These are phyloP conservation scores for Globisporangium cylindrosporum DNA, from an alignment of 352 stramenopile genomes.

Conservation along the genomic window DNA sequence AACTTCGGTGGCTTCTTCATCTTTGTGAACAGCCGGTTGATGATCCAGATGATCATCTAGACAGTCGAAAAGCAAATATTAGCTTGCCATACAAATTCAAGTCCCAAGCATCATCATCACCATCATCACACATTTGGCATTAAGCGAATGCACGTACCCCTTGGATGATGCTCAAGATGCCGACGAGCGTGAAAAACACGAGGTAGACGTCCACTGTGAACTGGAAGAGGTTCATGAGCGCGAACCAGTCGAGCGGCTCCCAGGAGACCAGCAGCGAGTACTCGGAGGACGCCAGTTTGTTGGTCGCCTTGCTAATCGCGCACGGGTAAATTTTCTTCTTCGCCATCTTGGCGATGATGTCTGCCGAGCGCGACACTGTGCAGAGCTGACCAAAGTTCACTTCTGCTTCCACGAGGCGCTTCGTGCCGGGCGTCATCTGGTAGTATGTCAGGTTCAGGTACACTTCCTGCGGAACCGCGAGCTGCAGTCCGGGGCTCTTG, in stretches of 20 bases:
- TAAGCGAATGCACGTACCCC: constrained; percentile 39
- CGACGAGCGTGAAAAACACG: constrained; percentile 92
- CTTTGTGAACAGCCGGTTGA: constrained; percentile 95
- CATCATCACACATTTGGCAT: constrained; percentile 2
- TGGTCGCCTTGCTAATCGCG: constrained; percentile 59
- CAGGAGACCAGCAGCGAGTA: constrained; percentile 91
- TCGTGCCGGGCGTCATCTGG: constrained; percentile 58
- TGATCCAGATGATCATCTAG: constrained; percentile 88
- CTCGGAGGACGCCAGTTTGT: constrained; percentile 52
- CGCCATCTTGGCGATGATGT: constrained; percentile 63
- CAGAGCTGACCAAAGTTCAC: constrained; percentile 79
- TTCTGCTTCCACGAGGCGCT: constrained; percentile 57
- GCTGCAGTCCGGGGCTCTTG: constrained; percentile 31
- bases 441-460: constrained; percentile 82
- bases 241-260: constrained; percentile 90
- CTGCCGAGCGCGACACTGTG: constrained; percentile 54
- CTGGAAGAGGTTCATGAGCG: constrained; percentile 95
- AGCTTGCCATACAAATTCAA: background rate
- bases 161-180: constrained; percentile 83
- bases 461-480: constrained; percentile 65
- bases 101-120: constrained; percentile 1
- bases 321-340: constrained; percentile 69
- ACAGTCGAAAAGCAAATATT: background rate
- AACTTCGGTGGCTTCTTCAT: constrained; percentile 94
- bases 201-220: constrained; percentile 94